Evolutionary conservation across 75 land plant species (phyloP).

Genomic region (Ceratopteris richardii): DNA sequence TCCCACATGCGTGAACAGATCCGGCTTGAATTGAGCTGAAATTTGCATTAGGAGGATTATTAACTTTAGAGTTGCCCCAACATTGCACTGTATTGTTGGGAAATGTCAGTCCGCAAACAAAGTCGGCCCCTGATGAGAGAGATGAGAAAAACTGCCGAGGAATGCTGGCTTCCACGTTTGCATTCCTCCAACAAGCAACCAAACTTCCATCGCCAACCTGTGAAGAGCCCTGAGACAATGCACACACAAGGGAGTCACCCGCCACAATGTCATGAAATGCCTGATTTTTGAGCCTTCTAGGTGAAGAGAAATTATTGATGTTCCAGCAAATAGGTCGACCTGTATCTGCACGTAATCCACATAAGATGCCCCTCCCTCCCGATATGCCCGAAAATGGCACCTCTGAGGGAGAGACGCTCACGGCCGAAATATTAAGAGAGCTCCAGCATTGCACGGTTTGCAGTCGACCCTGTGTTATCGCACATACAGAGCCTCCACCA

Average conservation of each 20-base stretch:
- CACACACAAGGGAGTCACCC: conserved; percentile 53
- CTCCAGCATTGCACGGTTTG: conserved; percentile 13
- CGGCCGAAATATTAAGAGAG: conserved; percentile 10
- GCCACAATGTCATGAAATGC: conserved; percentile 21
- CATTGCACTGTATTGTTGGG: conserved; percentile 20
- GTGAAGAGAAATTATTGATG: not conserved
- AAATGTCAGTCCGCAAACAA: conserved; percentile 42
- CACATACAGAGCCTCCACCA: conserved; percentile 38
- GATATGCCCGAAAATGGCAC: conserved; percentile 19
- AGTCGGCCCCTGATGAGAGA: conserved; percentile 40
- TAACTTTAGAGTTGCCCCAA: conserved; percentile 27
- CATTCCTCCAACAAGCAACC: conserved; percentile 39
- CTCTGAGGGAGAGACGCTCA: conserved; percentile 3
- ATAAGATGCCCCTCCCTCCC: conserved; percentile 50
- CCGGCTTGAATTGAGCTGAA: conserved; percentile 43
- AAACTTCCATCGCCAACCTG: conserved; percentile 1
- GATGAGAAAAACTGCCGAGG: conserved; percentile 9
- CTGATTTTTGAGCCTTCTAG: conserved; percentile 26
- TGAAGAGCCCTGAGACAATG: conserved; percentile 5
- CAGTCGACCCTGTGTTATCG: conserved; percentile 15
- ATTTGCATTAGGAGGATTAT: conserved; percentile 6
- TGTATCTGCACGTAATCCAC: conserved; percentile 49
- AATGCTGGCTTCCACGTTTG: not conserved
- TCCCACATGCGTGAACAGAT: conserved; percentile 43
- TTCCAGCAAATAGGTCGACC: conserved; percentile 54